Evolutionary conservation across 176 grass and related monocot genomes (phyloP).

Genomic region (Musa troglodytarum): DNA sequence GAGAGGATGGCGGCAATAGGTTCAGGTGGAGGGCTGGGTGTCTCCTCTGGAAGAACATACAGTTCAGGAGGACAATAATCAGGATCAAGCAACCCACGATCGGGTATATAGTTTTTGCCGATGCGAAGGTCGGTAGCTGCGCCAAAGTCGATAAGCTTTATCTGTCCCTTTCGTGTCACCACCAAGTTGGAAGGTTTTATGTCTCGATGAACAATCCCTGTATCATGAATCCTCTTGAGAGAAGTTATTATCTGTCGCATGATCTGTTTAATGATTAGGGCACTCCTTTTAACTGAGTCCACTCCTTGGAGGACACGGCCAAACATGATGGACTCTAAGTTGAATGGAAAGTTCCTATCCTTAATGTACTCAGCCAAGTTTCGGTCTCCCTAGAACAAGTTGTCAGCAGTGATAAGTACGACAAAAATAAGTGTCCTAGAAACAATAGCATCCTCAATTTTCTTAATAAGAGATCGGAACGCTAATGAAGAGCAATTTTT

Average conservation of each 20-base stretch:
- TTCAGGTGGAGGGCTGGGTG: slow-evolving; percentile 58
- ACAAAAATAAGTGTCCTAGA: neutral
- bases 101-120: slow-evolving; percentile 90
- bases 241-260: slow-evolving; percentile 92
- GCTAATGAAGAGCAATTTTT: neutral
- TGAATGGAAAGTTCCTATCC: slow-evolving; percentile 55
- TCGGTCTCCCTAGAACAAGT: slow-evolving; percentile 48
- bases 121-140: slow-evolving; percentile 95
- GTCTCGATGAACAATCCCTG: slow-evolving; percentile 90
- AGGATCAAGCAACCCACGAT: slow-evolving; percentile 66
- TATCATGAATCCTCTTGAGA: slow-evolving; percentile 73
- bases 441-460: neutral
- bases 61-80: slow-evolving; percentile 90
- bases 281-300: slow-evolving; percentile 40
- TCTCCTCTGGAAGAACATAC: slow-evolving; percentile 95
- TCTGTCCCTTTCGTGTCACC: slow-evolving; percentile 65
- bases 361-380: slow-evolving; percentile 50
- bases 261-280: slow-evolving; percentile 82
- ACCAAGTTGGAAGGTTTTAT: slow-evolving; percentile 94
- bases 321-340: slow-evolving; percentile 77
- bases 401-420: neutral
- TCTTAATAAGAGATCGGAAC: neutral
- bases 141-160: slow-evolving; percentile 97
- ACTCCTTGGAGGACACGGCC: slow-evolving; percentile 50
- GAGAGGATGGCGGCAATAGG: slow-evolving; percentile 93